Base-by-base conservation (phyloP, 495 filamentous ascomycete species). In the Neurospora intermedia region DNA sequence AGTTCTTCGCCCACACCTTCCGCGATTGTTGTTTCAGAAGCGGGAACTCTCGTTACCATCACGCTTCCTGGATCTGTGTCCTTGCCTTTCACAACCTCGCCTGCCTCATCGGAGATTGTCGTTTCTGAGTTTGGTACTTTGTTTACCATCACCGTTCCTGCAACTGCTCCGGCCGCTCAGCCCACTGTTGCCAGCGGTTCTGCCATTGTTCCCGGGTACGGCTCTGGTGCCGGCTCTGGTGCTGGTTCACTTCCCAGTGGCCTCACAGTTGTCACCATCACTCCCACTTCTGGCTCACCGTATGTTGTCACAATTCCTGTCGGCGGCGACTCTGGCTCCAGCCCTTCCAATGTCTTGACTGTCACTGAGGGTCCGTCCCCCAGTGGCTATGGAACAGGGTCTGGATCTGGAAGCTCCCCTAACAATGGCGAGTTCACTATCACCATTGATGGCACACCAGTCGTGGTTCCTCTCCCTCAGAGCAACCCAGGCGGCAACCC, bases 181-280 rank as follows among this genome's bases (percentile, higher is more conserved):
- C 54, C 54, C 0, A 66, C 54, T 66, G 54, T 11, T 66, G 23
- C 54, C 54, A 10, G 15, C 6, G 54, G 54, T 1, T 35, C 54
- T 38, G 13, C 13, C 15, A 9, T 35, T 66, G 54, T 66, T 9
- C 54, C 54, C 54, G 54, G 54, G 4, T 66, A 66, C 27, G 54
- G 27, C 27, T 35, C 54, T 62, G 54, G 27, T 62, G 18, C 40
- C 9, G 38, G 48, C 11, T 70, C 71, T 18, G 38, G 38, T 11
- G 27, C 39, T 15, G 16, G 31, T 39, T 40, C 54, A 6, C 31
- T 42, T 40, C 35, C 71, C 46, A 35, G 31, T 40, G 23, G 70
- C 13, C 23, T 41, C 15, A 72, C 75, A 38, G 70, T 76, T 31
- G 16, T 69, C 13, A 76, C 75, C 5, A 69, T 76, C n/a, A 76